Evolutionary conservation across 1,284 basidiomycete species (phyloP), one percentile per base, ranked within the genome.

Genomic region (Macrocystidia cucumis): DNA sequence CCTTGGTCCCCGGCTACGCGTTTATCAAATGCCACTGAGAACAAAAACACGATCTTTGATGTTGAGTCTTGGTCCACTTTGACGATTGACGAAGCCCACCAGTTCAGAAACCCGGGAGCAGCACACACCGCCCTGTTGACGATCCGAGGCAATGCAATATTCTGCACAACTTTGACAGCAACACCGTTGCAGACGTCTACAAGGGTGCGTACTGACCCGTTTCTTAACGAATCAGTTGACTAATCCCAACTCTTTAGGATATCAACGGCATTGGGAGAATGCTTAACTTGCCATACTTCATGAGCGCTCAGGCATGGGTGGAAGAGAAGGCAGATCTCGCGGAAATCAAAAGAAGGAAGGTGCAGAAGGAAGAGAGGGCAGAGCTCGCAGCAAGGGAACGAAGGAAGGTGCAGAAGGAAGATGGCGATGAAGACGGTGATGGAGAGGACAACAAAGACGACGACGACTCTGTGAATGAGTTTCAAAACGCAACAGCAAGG

Each of bases 131-230:
- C 51, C 1, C 40, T 39, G 0, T 38, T 60, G 1, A 31, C 21
- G 1, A 21, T 60, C 3, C 19, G 49, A 1, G 29, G 51, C 9
- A 41, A 45, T 5, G 36, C 41, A 0, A 13, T 5, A 0, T 13
- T 59, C 0, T 29, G 44, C 1, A 3, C 61, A 0, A 34, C 49
- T 1, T 42, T 59, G 39, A 60, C 59, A 1, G 59, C 53, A 0
- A 62, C 60, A 0, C 60, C 59, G 0, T 44, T 63, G 1, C 51
- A 55, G 11, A 62, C 59, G 1, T 43, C 48, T 0, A 46, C 50
- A 0, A 54, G 51, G 40, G 60, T 61, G 27, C 28, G 48, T n/a
- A 11, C n/a, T n/a, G n/a, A n/a, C n/a, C n/a, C n/a, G 12, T 5
- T 6, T 16, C 23, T 24, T 9, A 16, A 19, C 11, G 14, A 13